Evolutionary conservation across 2,329 filamentous ascomycete species (phyloP).

Genomic region (Exophiala lecanii-corni): DNA sequence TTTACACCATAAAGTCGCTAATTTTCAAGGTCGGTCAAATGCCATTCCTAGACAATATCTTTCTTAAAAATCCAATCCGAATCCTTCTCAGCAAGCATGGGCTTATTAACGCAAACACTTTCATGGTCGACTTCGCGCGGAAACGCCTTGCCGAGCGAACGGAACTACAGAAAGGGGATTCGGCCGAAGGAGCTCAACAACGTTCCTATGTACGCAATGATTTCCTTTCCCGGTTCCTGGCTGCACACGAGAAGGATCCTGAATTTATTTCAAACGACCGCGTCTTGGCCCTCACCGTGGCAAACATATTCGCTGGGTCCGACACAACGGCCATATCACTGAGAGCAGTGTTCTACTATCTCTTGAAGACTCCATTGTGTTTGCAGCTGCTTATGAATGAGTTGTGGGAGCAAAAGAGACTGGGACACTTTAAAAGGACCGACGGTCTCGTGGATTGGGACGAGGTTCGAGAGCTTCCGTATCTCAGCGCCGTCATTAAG

Average conservation of each 20-base stretch:
- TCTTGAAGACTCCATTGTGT: slow-evolving; percentile 28
- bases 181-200: neutral
- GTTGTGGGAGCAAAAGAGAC: slow-evolving; percentile 6
- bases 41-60: slow-evolving; percentile 30
- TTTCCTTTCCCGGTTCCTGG: slow-evolving; percentile 3
- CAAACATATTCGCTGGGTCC: slow-evolving; percentile 30
- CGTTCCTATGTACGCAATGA: neutral
- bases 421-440: slow-evolving; percentile 18
- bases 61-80: slow-evolving; percentile 8
- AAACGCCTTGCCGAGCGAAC: neutral
- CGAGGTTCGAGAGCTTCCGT: slow-evolving; percentile 58
- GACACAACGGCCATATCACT: slow-evolving; percentile 35
- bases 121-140: neutral
- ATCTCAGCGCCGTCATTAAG: slow-evolving; percentile 71
- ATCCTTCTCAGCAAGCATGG: slow-evolving; percentile 42
- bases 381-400: slow-evolving; percentile 25
- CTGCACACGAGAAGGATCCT: neutral
- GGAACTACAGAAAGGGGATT: neutral
- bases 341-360: slow-evolving; percentile 31
- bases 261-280: neutral
- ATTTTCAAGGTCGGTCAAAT: slow-evolving; percentile 31
- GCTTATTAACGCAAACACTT: slow-evolving; percentile 37
- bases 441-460: slow-evolving; percentile 9
- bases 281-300: neutral
- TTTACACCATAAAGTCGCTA: too few relatives aligned